Evolutionary conservation across 495 filamentous ascomycete genomes (phyloP).

Genomic region (Penicillium diatomitis): DNA sequence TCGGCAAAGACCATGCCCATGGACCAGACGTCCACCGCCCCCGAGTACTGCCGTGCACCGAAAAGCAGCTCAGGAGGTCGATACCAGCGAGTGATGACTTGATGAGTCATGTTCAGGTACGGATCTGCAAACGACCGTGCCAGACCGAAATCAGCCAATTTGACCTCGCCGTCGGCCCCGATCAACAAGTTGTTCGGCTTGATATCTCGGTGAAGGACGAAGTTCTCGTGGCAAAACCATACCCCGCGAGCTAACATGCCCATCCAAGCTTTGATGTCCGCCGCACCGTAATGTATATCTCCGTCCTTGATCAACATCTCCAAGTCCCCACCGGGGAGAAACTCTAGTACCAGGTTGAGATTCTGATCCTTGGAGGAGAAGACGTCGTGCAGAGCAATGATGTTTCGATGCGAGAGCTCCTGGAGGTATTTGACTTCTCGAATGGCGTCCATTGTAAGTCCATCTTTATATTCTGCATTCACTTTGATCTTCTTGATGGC

Average conservation of each 20-base stretch:
- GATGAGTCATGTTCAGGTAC: slow-evolving; percentile 77
- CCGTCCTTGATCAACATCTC: slow-evolving; percentile 86
- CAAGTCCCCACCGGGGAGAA: slow-evolving; percentile 80
- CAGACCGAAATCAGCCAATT: slow-evolving; percentile 95
- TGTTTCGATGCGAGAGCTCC: slow-evolving; percentile 92
- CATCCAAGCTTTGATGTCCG: slow-evolving; percentile 98
- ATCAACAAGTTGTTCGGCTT: slow-evolving; percentile 98
- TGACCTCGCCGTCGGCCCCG: slow-evolving; percentile 83
- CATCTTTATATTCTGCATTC: slow-evolving; percentile 73
- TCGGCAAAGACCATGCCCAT: slow-evolving; percentile 90
- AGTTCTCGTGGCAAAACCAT: slow-evolving; percentile 95
- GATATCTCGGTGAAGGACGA: slow-evolving; percentile 92
- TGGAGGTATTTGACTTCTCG: slow-evolving; percentile 92
- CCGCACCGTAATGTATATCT: slow-evolving; percentile 63
- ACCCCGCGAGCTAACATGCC: slow-evolving; percentile 88
- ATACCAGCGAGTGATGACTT: slow-evolving; percentile 97
- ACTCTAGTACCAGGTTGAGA: slow-evolving; percentile 90
- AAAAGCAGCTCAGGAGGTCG: slow-evolving; percentile 88
- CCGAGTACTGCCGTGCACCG: slow-evolving; percentile 80
- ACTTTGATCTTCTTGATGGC: slow-evolving; percentile 99
- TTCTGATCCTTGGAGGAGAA: slow-evolving; percentile 92
- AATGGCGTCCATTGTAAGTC: slow-evolving; percentile 85
- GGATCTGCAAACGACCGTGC: slow-evolving; percentile 86
- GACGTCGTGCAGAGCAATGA: slow-evolving; percentile 82
- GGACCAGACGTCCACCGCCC: slow-evolving; percentile 92